Conservation (phyloP, 495 filamentous ascomycete species). For the Xylaria cubensis region DNA sequence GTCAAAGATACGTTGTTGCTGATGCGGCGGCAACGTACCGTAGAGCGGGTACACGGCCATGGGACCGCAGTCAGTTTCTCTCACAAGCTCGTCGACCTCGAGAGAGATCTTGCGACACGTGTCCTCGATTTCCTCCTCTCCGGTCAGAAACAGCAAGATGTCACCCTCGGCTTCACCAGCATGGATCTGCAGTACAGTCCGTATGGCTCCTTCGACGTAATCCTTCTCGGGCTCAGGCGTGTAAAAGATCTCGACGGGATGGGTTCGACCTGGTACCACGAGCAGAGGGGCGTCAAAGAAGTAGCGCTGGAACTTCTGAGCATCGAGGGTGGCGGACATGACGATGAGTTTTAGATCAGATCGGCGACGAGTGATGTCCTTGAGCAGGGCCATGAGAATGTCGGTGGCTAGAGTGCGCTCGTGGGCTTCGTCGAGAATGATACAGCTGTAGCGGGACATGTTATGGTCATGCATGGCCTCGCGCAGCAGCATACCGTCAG, state of each 20-base stretch:
- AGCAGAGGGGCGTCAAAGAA: conserved; percentile 93
- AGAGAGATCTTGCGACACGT: conserved; percentile 87
- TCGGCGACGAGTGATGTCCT: conserved; percentile 78
- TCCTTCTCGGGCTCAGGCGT: conserved; percentile 96
- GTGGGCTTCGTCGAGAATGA: conserved; percentile 98
- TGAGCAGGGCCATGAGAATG: conserved; percentile 93
- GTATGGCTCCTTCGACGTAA: conserved; percentile 92
- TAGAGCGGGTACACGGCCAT: conserved; percentile 93
- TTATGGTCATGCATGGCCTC: conserved; percentile 98
- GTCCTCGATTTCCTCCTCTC: conserved; percentile 99
- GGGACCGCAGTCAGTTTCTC: conserved; percentile 89
- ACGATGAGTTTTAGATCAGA: conserved; percentile 94
- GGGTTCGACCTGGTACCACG: conserved; percentile 92
- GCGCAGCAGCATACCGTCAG: conserved; percentile 96
- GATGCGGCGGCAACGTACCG: conserved; percentile 85
- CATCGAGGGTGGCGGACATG: conserved; percentile 98
- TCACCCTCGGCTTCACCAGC: conserved; percentile 91
- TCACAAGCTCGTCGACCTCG: conserved; percentile 87
- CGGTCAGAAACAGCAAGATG: conserved; percentile 94
- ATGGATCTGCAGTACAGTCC: conserved; percentile 96
- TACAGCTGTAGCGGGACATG: conserved; percentile 90
- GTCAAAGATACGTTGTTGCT: conserved; percentile 96
- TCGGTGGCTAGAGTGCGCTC: conserved; percentile 95
- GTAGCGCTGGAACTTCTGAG: conserved; percentile 97
- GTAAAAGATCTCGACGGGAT: conserved; percentile 98